Conservation (phyloP, 164 flowering plant species). For the Tetrastigma voinierianum region DNA sequence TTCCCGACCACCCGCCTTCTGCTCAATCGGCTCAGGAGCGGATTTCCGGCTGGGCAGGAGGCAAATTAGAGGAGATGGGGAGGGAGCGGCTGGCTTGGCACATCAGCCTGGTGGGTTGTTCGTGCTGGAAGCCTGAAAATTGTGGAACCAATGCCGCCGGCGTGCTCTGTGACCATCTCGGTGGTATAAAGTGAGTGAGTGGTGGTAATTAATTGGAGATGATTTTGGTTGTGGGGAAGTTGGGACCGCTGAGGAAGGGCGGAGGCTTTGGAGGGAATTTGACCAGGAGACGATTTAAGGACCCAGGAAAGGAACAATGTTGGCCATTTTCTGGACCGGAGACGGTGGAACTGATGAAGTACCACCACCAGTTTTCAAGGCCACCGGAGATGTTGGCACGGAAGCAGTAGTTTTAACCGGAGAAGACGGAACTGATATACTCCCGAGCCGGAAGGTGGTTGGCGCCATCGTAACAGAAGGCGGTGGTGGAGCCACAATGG, state of each 20-base stretch:
- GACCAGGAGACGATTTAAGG: conserved; percentile 16
- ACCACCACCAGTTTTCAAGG: no score
- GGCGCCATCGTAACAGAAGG: conserved; percentile 10
- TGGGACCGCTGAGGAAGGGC: not conserved
- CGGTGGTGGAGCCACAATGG: conserved; percentile 10
- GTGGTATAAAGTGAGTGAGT: no score
- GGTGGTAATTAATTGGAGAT: not conserved
- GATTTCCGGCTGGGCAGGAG: conserved; percentile 37
- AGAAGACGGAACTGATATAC: not conserved
- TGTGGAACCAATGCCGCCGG: no score
- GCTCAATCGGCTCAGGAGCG: conserved; percentile 27
- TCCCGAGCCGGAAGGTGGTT: not conserved
- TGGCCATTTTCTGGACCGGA: conserved; percentile 8
- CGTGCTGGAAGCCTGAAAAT: conserved; percentile 8
- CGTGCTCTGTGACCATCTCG: no score
- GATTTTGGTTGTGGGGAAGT: conserved; percentile 9
- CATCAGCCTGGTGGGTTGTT: conserved; percentile 33
- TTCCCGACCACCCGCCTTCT: conserved; percentile 41
- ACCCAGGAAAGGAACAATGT: conserved; percentile 6
- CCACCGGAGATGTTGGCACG: conserved; percentile 4
- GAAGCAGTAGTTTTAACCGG: conserved; percentile 5
- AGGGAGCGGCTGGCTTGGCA: conserved; percentile 18
- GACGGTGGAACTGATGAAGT: conserved; percentile 12
- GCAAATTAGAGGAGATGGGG: conserved; percentile 57
- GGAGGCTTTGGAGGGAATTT: not conserved